Base-by-base conservation (phyloP, 108 stramenopile genomes). In the Skeletonema grethae region DNA sequence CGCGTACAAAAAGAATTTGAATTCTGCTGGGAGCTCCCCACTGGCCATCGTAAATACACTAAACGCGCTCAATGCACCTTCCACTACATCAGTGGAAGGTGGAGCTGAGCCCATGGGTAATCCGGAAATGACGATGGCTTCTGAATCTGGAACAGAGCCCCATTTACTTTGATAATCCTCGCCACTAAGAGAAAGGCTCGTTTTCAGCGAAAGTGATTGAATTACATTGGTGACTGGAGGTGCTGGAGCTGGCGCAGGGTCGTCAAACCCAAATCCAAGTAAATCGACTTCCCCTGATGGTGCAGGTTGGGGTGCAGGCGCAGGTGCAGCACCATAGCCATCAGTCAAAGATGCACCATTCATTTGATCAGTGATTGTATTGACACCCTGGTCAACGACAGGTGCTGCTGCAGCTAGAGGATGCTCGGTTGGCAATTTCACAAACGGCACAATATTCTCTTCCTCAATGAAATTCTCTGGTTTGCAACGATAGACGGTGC, bases 401-500 rank as follows among this genome's bases (percentile, higher is more conserved):
- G 75, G 56, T 7, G 69, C 69, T 5, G 59, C 65, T 46, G 32
- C 55, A 32, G 75, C 88, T 65, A 92, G 75, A 12, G 91, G 94
- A 69, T 95, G 91, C 25, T 93, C 91, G 4, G 65, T 76, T 11
- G 90, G 88, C 86, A 89, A 82, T 63, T 88, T 90, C 18, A 84
- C 83, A 67, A 87, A 87, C 22, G 79, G 83, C 4, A 91, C 87
- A 31, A 92, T 89, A 65, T 86, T 91, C 53, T 93, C 86, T 59
- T 93, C 91, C 6, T 82, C 81, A 58, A 98, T 90, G 63, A 98
- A 99, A 65, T 96, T 91, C 24, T 93, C 92, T 28, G 88, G 84
- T 45, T 88, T 88, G 64, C 90, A 92, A 18, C 95, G 95, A 80
- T 97, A 99, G 15, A 97, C 82, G n/a, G 97, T 94, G 38, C 94